Base-by-base conservation (phyloP, 2,329 filamentous ascomycete genomes). In the Aschersonia sp. region DNA sequence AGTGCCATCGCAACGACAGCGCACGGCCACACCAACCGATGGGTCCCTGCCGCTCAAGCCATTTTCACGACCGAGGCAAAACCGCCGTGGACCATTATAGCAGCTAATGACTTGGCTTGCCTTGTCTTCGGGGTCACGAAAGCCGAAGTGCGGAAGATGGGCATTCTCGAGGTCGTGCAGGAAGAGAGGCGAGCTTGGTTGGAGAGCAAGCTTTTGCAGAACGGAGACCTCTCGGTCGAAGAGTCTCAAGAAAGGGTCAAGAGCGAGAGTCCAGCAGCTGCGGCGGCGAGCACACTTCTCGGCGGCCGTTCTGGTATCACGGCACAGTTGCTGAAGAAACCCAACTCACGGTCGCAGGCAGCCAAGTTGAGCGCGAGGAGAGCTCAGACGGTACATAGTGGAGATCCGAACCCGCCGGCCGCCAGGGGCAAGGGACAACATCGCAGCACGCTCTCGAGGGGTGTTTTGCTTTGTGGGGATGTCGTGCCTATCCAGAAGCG, bases 101-200 rank as follows among this genome's bases (percentile, higher is more conserved):
- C 92, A 4, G 92, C 92, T 45, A 98, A 98, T 60, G 92, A 98
- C 61, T 72, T 98, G 45, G 92, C 92, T 14, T 98, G 92, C 64
- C 72, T 98, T 42, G 83, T 97, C n/a, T 98, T 97, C 67, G 92
- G 92, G n/a, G 87, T 98, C 8, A 95, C 89, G n/a, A 87, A 87
- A 59, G 86, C 87, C 5, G 92, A 98, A 64, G 86, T 98, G 30
- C 81, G 88, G 48, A 96, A 88, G 60, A 81, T 97, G 71, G 90
- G 92, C 44, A 97, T 98, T 49, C 67, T 98, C 50, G 89, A 97
- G 61, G 87, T 98, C 32, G 88, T 98, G 14, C 85, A 90, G 63
- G 81, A 89, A 62, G 90, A 96, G 63, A 77, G 88, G 50, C 75
- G 90, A 54, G 78, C 81, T 31, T 98, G 92, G 92, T 72, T 98